phyloP scores from a whole-genome alignment of 306 rosid species.

The Ceratonia siliqua region DNA sequence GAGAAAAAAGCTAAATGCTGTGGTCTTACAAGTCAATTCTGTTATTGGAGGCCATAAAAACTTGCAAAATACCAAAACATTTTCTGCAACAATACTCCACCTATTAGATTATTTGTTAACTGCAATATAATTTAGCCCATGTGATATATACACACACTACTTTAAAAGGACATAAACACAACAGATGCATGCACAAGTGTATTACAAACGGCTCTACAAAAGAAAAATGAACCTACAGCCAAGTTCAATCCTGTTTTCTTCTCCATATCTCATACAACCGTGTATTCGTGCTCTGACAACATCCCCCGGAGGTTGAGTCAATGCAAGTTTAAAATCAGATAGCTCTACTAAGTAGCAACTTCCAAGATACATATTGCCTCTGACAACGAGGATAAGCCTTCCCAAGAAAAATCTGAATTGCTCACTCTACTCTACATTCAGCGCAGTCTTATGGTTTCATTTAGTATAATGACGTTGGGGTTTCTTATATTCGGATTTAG shows the following conservation, averaged over 20 bases:
- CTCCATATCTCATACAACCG: background rate
- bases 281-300: slow-evolving; percentile 1
- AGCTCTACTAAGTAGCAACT: slow-evolving; percentile 9
- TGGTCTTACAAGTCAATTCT: background rate
- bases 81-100: background rate
- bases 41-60: background rate
- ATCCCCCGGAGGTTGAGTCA: background rate
- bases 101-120: background rate
- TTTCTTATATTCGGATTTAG: slow-evolving; percentile 69
- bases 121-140: slow-evolving; percentile 1
- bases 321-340: background rate
- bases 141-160: slow-evolving; percentile 10
- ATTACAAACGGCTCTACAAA: slow-evolving; percentile 17
- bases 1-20: background rate
- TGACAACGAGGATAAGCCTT: slow-evolving; percentile 7
- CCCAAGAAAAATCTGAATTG: slow-evolving; percentile 1
- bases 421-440: slow-evolving; percentile 30
- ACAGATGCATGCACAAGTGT: background rate
- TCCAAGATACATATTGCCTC: background rate
- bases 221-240: slow-evolving; percentile 1
- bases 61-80: background rate
- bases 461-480: slow-evolving; percentile 64
- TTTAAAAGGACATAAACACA: background rate
- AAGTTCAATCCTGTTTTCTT: background rate
- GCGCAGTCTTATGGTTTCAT: slow-evolving; percentile 53